A percentile compares a stretch with the other conserved stretches of the same genome.
These are phyloP conservation scores for Colletotrichum somersetense DNA, from an alignment of 2,329 filamentous ascomycete genomes.

Conservation along the genomic window DNA sequence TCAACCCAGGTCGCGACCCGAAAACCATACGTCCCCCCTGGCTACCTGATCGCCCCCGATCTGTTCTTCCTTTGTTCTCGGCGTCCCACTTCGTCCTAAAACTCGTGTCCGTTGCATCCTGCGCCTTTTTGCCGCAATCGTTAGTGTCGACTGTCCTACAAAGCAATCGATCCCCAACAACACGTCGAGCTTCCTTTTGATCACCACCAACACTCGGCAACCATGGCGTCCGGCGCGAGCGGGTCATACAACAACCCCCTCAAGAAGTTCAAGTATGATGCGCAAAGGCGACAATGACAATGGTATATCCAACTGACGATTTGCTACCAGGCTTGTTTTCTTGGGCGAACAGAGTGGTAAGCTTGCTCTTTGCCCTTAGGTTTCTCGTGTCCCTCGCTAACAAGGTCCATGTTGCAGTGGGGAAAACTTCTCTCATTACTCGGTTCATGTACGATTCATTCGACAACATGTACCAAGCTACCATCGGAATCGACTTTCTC, in stretches of 20 bases:
- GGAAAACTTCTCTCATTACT: conserved; percentile 98
- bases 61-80: conserved; percentile 9
- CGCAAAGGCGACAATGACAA: conserved; percentile 3
- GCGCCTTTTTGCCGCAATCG: conserved; percentile 4
- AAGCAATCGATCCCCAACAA: conserved; percentile 36
- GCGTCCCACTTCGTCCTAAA: conserved; percentile 4
- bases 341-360: conserved; percentile 98
- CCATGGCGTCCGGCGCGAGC: conserved; percentile 79
- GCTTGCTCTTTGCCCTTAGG: conserved; percentile 48
- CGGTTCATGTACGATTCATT: conserved; percentile 99
- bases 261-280: conserved; percentile 97
- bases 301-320: conserved; percentile 44
- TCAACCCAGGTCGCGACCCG: conserved; percentile 31
- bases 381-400: conserved; percentile 10
- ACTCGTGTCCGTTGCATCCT: conserved; percentile 28
- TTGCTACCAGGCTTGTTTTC: conserved; percentile 82
- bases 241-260: conserved; percentile 98
- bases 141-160: conserved; percentile 23
- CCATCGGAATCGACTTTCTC: conserved; percentile 98
- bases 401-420: conserved; percentile 70
- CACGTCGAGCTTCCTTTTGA: conserved; percentile 28
- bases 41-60: conserved; percentile 27
- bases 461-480: conserved; percentile 99
- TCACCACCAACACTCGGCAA: conserved; percentile 31
- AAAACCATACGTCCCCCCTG: conserved; percentile 14